Base-by-base conservation (phyloP, 495 filamentous ascomycete genomes). In the Geopyxis carbonaria region DNA sequence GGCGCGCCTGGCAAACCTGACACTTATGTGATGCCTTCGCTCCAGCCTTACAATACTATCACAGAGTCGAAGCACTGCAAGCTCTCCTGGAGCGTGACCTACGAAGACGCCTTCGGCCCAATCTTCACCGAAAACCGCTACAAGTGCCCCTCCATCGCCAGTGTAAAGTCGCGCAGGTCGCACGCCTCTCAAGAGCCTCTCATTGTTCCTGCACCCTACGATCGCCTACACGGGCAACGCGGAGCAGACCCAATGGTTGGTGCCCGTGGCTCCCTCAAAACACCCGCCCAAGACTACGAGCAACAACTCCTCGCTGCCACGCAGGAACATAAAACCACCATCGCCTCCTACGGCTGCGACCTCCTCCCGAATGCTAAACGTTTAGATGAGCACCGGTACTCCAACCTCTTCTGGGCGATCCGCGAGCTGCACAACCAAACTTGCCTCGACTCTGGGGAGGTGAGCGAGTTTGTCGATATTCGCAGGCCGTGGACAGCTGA, bases 71-170 rank as follows among this genome's bases (percentile, higher is more conserved):
- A 34, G 16, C 29, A 30, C 22, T 55, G 51, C 34, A 40, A 39
- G 3, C 36, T 38, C 23, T 41, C 36, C 14, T 36, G 28, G 13
- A 29, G 42, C n/a, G 14, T 47, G 16, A 50, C 46, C 8, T 55
- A 55, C 43, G 1, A 31, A 13, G 43, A 50, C 23, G 4, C 8
- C 16, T 55, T 20, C 13, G 46, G 43, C 19, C 51, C 51, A 10
- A 9, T 55, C n/a, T 55, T 55, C 33, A 8, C 18, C 18, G 51
- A 55, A 40, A 38, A 55, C 20, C 36, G 36, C 24, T 55, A 55
- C 25, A 2, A 36, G 29, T 55, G 51, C 40, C 65, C 64, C n/a
- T 16, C 45, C 6, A 7, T 15, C 22, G 22, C 1, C 22, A 15
- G 15, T n/a, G 11, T 2, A 14, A 11, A 14, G 10, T 39, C 22